A percentile compares a stretch with the other conserved stretches of the same genome.
phyloP scores from a whole-genome alignment of 345 rosid genomes.

The Salix dunnii region DNA sequence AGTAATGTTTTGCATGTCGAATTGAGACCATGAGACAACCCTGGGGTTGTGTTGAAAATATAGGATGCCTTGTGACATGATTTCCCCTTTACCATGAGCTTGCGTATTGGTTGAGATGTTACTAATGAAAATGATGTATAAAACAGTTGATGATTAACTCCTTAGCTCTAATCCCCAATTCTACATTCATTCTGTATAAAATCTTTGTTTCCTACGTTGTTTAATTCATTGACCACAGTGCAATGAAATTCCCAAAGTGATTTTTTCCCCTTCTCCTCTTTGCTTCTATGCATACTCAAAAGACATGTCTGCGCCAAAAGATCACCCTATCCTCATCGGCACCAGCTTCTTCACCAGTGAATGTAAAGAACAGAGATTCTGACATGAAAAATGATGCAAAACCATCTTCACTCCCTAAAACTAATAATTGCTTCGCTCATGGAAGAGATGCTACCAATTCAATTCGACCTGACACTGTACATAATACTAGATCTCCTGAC shows the following conservation, averaged over 20 bases:
- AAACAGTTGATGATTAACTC: background rate
- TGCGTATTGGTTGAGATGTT: background rate
- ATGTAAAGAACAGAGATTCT: conserved; percentile 1
- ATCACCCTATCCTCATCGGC: conserved; percentile 60
- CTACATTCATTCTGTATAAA: background rate
- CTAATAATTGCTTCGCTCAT: conserved; percentile 12
- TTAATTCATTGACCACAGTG: background rate
- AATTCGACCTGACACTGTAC: background rate
- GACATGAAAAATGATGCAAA: conserved; percentile 9
- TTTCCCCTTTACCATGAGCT: background rate
- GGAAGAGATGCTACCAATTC: background rate
- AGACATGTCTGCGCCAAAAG: conserved; percentile 97
- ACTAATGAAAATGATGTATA: background rate
- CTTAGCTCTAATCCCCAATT: background rate
- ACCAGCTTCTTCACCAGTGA: background rate
- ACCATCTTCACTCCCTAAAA: conserved; percentile 5
- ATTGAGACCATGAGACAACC: background rate
- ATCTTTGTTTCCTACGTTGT: background rate
- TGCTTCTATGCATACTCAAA: background rate
- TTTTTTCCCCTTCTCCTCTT: background rate
- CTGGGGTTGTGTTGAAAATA: background rate
- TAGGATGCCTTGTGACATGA: background rate
- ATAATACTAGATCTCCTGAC: background rate
- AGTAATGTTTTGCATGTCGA: background rate
- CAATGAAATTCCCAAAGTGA: background rate